Evolutionary conservation across 1,139 yeast species (phyloP).

Genomic region (Zygosaccharomyces pseudobailii): DNA sequence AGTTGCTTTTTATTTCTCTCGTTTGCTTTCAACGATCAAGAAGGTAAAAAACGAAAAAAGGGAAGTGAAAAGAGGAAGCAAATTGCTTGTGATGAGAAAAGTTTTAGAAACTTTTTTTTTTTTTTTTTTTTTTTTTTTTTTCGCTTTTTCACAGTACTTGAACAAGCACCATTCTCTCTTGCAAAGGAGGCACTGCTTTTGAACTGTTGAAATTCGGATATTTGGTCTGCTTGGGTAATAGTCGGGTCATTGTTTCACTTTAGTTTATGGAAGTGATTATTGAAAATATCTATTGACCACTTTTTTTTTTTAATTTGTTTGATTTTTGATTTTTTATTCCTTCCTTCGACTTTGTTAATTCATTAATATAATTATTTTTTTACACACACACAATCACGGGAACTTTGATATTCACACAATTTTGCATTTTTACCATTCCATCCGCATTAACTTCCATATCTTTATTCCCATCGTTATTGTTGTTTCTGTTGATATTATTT

Average conservation of each 20-base stretch:
- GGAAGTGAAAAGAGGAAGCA: not conserved
- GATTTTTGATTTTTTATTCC: not conserved
- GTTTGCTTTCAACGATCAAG: not conserved
- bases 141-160: not conserved
- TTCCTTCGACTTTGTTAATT: not conserved
- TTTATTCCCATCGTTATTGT: not conserved
- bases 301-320: not conserved
- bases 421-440: not conserved
- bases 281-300: not conserved
- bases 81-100: not conserved
- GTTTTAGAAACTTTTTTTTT: not conserved
- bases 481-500: not conserved
- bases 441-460: not conserved
- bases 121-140: no score
- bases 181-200: not conserved
- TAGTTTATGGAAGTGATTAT: not conserved
- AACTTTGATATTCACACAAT: not conserved
- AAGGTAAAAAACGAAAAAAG: not conserved
- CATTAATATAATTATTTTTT: not conserved
- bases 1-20: not conserved
- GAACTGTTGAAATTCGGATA: not conserved
- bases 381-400: not conserved
- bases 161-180: not conserved
- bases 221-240: not conserved
- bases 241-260: not conserved